A percentile compares a stretch with the other conserved stretches of the same genome.
Conservation (phyloP, 2,329 filamentous ascomycete species). For the Colletotrichum chrysophilum region DNA sequence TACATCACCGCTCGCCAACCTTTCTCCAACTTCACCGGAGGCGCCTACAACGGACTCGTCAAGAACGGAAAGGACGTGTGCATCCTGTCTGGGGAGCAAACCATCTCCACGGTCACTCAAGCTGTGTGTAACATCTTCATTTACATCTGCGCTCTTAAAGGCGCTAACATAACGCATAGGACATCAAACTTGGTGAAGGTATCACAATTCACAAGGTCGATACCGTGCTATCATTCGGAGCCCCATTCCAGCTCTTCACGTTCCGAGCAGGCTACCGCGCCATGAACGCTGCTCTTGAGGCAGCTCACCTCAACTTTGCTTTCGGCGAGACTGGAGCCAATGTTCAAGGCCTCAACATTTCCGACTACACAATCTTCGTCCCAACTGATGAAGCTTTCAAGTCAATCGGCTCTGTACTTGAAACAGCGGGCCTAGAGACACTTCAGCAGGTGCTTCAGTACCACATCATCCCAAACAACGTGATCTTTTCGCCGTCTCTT, state of each 20-base stretch:
- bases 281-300: conserved; percentile 32
- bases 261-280: conserved; percentile 28
- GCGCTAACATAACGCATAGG: conserved; percentile 19
- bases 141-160: not conserved
- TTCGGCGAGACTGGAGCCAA: conserved; percentile 28
- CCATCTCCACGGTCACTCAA: conserved; percentile 35
- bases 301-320: conserved; percentile 29
- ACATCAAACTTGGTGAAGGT: conserved; percentile 31
- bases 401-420: conserved; percentile 33
- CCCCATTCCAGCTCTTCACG: conserved; percentile 34
- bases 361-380: conserved; percentile 79
- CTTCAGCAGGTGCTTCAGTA: conserved; percentile 32
- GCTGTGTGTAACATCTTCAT: conserved; percentile 24
- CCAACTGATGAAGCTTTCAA: conserved; percentile 80
- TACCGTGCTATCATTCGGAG: conserved; percentile 29
- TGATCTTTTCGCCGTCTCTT: conserved; percentile 33
- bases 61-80: conserved; percentile 34
- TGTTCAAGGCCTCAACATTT: conserved; percentile 28
- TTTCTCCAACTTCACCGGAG: conserved; percentile 40
- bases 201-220: conserved; percentile 36
- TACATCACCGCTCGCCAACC: conserved; percentile 36
- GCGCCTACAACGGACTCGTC: conserved; percentile 39
- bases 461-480: conserved; percentile 34
- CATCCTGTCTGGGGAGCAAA: conserved; percentile 36
- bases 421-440: conserved; percentile 25